Conservation (phyloP, 2,329 filamentous ascomycete genomes). For the Fusarium papillatum region DNA sequence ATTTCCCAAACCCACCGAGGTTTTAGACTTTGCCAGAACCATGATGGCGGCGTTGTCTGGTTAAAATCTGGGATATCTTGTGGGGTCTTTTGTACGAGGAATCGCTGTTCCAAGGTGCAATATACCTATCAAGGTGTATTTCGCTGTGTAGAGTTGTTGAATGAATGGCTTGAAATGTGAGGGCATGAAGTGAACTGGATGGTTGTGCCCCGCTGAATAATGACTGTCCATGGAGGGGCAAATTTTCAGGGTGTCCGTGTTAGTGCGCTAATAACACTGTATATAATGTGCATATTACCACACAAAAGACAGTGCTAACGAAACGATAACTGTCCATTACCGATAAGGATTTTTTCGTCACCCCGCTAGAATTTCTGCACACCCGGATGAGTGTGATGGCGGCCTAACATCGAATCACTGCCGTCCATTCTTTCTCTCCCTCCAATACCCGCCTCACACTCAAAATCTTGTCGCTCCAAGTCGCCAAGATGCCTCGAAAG, state of each 20-base stretch:
- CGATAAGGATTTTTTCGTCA: slow-evolving; percentile 48
- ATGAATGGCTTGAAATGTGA: slow-evolving; percentile 26
- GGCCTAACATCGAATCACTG: slow-evolving; percentile 41
- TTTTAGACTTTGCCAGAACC: slow-evolving; percentile 90
- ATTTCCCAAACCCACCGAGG: slow-evolving; percentile 94
- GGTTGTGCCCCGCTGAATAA: slow-evolving; percentile 53
- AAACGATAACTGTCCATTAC: slow-evolving; percentile 42
- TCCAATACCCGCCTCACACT: slow-evolving; percentile 16
- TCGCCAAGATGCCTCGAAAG: slow-evolving; percentile 78
- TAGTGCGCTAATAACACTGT: slow-evolving; percentile 46
- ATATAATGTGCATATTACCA: accelerated
- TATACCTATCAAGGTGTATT: slow-evolving; percentile 19
- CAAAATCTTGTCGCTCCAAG: slow-evolving; percentile 31
- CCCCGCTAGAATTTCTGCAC: slow-evolving; percentile 49
- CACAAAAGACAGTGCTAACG: slow-evolving; percentile 47
- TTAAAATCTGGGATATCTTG: slow-evolving; percentile 5
- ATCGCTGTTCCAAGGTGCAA: slow-evolving; percentile 27
- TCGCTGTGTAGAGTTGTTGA: slow-evolving; percentile 35
- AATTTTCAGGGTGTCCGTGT: slow-evolving; percentile 53
- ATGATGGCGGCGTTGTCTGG: slow-evolving; percentile 55
- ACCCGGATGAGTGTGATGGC: slow-evolving; percentile 42
- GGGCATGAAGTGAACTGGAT: slow-evolving; percentile 32
- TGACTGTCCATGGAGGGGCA: slow-evolving; percentile 62
- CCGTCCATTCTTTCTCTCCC: slow-evolving; percentile 6
- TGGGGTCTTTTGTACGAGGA: slow-evolving; percentile 19